Percentiles rank a stretch among this genome's conserved stretches.
phyloP scores from a whole-genome alignment of 2,329 filamentous ascomycete species.

The Polychaeton citri region DNA sequence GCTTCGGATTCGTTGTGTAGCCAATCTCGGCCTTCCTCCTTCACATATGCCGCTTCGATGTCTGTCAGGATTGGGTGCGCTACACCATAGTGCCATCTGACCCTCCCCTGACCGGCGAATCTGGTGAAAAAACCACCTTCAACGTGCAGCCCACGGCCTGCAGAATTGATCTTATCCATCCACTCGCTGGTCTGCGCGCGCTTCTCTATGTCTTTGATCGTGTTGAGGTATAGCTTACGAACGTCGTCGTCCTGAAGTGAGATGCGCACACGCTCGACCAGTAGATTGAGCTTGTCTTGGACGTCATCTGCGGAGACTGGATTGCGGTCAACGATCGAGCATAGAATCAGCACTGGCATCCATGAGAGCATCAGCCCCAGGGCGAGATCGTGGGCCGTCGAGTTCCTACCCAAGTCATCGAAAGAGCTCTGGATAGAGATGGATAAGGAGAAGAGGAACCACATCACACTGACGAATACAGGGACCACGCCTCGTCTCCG shows the following conservation, averaged over 20 bases:
- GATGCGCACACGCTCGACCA: slow-evolving; percentile 25
- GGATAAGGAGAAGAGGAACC: slow-evolving; percentile 28
- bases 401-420: slow-evolving; percentile 23
- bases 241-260: slow-evolving; percentile 19
- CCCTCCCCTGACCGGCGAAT: slow-evolving; percentile 29
- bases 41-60: slow-evolving; percentile 29
- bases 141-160: slow-evolving; percentile 5
- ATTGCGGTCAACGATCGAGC: slow-evolving; percentile 34
- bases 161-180: slow-evolving; percentile 14
- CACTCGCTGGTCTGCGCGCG: slow-evolving; percentile 10
- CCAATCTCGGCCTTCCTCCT: slow-evolving; percentile 26
- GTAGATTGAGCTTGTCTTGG: slow-evolving; percentile 24
- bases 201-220: slow-evolving; percentile 15
- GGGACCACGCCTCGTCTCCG: slow-evolving; percentile 28
- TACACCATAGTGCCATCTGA: slow-evolving; percentile 24
- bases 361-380: slow-evolving; percentile 32
- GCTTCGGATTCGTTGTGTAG: slow-evolving; percentile 19
- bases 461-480: slow-evolving; percentile 28
- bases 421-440: slow-evolving; percentile 26
- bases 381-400: slow-evolving; percentile 31
- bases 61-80: slow-evolving; percentile 30
- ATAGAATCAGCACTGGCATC: slow-evolving; percentile 32
- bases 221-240: slow-evolving; percentile 16
- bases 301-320: slow-evolving; percentile 29
- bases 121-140: slow-evolving; percentile 24